Base-by-base conservation (phyloP, 2,329 filamentous ascomycete species). In the Orbilia ellipsospora region DNA sequence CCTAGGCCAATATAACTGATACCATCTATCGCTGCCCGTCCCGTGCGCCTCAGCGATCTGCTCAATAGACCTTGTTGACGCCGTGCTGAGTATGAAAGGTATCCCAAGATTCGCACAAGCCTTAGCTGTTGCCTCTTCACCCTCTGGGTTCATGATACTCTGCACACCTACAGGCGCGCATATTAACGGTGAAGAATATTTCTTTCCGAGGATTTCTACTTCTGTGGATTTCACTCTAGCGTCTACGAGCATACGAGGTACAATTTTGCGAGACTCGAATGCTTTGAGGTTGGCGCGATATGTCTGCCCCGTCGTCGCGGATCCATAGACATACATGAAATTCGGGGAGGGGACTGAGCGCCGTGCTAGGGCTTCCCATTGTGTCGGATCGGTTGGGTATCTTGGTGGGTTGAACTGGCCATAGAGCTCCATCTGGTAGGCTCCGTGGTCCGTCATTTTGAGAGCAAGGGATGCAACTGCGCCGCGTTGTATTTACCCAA, bases 1-100 rank as follows among this genome's bases (percentile, higher is more conserved):
- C 18, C 85, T 82, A 0, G 90, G 90, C 89, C 90, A 92, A 82
- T 93, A 93, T 0, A 93, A 85, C 80, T 93, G 91, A 80, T 86
- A 93, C 89, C 90, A 93, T 10, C 89, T 83, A 36, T 86, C 84
- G 31, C 31, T 10, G 0, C 87, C 87, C 4, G 86, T 82, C 0
- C 86, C 86, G 60, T 86, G 88, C 0, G 88, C 88, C 6, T 83
- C 79, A 0, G 88, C 89, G 0, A 92, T 86, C 59, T 92, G 87
- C 80, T 92, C 90, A 70, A 92, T 90, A 36, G 86, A 84, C 1
- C 86, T 86, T 13, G 72, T 75, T 2, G 88, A 86, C 0, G 90
- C 90, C 0, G 90, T 92, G 74, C 87, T 89, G 57, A 92, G 83
- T 62, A 88, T 88, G 81, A 89, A 92, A 0, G 91, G 90, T 0